A percentile compares a stretch with the other conserved stretches of the same genome.
phyloP scores from a whole-genome alignment of 192 early-diverging fungal genomes.

The Entomortierella chlamydospora region DNA sequence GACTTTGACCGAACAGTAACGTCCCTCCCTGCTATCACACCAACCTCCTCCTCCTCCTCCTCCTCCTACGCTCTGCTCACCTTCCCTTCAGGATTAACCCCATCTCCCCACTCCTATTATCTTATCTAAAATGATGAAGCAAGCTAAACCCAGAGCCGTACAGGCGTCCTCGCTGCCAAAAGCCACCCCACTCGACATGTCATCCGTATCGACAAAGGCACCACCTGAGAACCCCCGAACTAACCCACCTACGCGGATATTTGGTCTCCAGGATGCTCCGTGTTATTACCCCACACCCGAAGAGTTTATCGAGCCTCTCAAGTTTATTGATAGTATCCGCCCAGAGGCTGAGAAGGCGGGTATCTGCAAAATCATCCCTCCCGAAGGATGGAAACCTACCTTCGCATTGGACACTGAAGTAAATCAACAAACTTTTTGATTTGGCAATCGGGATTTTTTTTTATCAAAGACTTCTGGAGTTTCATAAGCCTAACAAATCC shows the following conservation, averaged over 20 bases:
- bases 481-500: background rate
- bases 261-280: conserved; percentile 82
- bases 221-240: conserved; percentile 18
- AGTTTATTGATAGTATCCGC: conserved; percentile 87
- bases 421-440: background rate
- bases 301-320: conserved; percentile 89
- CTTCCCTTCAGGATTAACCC: background rate
- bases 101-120: background rate
- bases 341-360: conserved; percentile 81
- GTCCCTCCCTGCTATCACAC: too few relatives aligned
- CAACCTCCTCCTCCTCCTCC: background rate
- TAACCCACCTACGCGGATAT: conserved; percentile 58
- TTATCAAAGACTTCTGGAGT: background rate
- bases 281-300: conserved; percentile 82
- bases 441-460: too few relatives aligned
- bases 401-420: conserved; percentile 87
- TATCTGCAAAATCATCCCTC: conserved; percentile 95
- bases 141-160: conserved; percentile 13
- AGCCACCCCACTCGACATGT: conserved; percentile 38
- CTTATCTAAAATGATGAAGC: conserved; percentile 25
- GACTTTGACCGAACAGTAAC: background rate
- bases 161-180: conserved; percentile 5
- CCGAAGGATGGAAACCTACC: conserved; percentile 83
- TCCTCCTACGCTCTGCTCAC: too few relatives aligned
- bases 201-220: conserved; percentile 32